phyloP scores from a whole-genome alignment of 2,329 filamentous ascomycete species.

The Diaporthe destruens region DNA sequence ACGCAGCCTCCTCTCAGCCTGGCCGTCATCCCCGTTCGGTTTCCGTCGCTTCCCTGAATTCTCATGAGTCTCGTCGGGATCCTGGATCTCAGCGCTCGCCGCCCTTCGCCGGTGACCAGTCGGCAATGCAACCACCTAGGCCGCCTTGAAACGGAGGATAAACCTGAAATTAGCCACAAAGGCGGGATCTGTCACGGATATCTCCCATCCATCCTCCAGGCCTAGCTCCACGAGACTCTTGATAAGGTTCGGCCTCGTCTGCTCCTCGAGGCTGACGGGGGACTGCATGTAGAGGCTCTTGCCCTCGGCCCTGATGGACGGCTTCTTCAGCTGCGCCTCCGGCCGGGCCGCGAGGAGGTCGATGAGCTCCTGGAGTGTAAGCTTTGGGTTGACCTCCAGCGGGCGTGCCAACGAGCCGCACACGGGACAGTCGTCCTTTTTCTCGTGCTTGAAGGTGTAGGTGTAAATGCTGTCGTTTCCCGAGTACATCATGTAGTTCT shows the following conservation, averaged over 20 bases:
- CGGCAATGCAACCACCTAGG: constrained; percentile 33
- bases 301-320: constrained; percentile 81
- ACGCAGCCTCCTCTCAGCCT: too few relatives aligned
- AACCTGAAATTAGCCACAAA: constrained; percentile 78
- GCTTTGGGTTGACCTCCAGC: constrained; percentile 76
- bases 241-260: constrained; percentile 84
- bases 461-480: constrained; percentile 97
- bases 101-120: constrained; percentile 16
- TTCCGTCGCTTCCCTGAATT: background rate
- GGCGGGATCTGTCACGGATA: constrained; percentile 93
- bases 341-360: constrained; percentile 85
- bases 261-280: constrained; percentile 83
- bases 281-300: constrained; percentile 93
- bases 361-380: constrained; percentile 85
- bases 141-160: constrained; percentile 61
- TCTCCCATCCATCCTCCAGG: constrained; percentile 83
- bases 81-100: too few relatives aligned
- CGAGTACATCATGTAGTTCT: constrained; percentile 99
- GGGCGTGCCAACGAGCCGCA: constrained; percentile 87
- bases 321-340: constrained; percentile 94
- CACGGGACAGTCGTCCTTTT: constrained; percentile 94
- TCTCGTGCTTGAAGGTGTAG: constrained; percentile 95
- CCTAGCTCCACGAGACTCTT: constrained; percentile 82
- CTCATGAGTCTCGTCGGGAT: background rate
- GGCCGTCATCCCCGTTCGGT: background rate